These are phyloP conservation scores for Macrolepiota albuminosa DNA, from an alignment of 768 basidiomycete genomes.

Conservation along the genomic window DNA sequence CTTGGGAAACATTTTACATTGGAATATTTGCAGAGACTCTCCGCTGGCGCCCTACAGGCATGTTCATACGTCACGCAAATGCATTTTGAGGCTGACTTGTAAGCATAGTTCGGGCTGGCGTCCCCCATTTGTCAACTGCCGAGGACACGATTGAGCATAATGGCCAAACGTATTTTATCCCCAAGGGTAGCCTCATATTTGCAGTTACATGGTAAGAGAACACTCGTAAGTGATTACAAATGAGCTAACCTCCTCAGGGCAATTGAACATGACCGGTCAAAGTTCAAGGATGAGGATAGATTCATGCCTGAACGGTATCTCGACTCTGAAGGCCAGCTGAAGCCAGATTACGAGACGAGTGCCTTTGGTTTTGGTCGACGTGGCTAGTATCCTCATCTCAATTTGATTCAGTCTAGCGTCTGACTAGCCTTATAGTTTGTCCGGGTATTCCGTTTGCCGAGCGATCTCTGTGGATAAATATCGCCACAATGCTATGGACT, in stretches of 20 bases:
- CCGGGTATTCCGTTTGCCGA: background rate
- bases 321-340: background rate
- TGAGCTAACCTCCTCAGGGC: background rate
- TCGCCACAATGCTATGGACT: background rate
- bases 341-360: background rate
- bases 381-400: background rate
- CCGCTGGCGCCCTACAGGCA: background rate
- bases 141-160: background rate
- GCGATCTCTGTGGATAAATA: background rate
- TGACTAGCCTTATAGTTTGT: background rate
- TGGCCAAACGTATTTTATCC: background rate
- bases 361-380: background rate
- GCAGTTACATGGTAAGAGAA: background rate
- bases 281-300: background rate
- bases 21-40: background rate
- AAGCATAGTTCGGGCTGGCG: background rate
- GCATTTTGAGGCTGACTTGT: background rate
- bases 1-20: background rate
- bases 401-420: background rate
- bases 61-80: background rate
- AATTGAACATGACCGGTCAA: background rate
- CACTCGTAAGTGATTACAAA: background rate
- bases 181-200: background rate
- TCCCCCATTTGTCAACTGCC: background rate
- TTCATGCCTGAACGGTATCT: background rate